These are phyloP conservation scores for Heimioporus sp. DNA, from an alignment of 768 basidiomycete species.

Conservation along the genomic window DNA sequence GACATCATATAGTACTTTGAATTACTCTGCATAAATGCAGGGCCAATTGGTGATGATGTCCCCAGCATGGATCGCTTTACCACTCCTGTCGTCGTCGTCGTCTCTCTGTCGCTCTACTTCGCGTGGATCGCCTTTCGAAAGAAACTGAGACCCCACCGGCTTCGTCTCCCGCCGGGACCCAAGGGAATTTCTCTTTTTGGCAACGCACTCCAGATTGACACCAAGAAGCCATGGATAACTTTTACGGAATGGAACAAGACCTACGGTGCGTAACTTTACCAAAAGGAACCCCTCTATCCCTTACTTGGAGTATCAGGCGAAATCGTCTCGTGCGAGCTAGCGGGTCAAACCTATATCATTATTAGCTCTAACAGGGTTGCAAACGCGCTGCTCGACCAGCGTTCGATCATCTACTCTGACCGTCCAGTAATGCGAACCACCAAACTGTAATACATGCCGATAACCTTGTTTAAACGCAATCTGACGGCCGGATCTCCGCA, in stretches of 20 bases:
- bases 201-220: conserved; percentile 23
- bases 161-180: conserved; percentile 30
- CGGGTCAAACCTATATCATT: conserved; percentile 22
- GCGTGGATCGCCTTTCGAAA: background rate
- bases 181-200: conserved; percentile 27
- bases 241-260: conserved; percentile 30
- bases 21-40: too few species aligned
- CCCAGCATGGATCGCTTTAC: conserved; percentile 1
- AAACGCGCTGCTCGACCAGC: conserved; percentile 22
- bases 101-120: conserved; percentile 3
- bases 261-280: conserved; percentile 25
- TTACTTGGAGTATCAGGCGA: conserved; percentile 11
- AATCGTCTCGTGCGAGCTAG: conserved; percentile 16
- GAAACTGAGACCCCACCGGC: conserved; percentile 9
- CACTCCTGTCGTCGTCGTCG: background rate
- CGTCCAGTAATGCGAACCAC: conserved; percentile 10
- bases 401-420: conserved; percentile 22
- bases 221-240: conserved; percentile 30
- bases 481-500: conserved; percentile 2
- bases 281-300: background rate
- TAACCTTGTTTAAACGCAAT: background rate
- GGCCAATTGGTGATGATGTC: too few species aligned
- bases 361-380: conserved; percentile 22
- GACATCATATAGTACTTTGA: too few species aligned
- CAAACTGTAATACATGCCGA: conserved; percentile 1